phyloP scores from a whole-genome alignment of 371 early-diverging fungal genomes.

The Mucor racemosus region DNA sequence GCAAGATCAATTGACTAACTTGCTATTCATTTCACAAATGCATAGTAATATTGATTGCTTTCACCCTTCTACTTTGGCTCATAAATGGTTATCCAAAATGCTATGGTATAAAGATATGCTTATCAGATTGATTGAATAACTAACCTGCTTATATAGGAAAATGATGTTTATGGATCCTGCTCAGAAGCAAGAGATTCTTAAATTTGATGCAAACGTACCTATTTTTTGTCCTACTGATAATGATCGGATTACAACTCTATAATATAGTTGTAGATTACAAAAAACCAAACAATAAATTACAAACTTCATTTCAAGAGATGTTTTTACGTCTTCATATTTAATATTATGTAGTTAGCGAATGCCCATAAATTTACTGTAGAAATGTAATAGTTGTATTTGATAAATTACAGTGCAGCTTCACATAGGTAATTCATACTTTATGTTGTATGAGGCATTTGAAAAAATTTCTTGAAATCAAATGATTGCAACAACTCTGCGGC shows the following conservation, averaged over 20 bases:
- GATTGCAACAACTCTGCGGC: no score
- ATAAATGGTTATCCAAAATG: slow-evolving; percentile 38
- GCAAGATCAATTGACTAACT: neutral
- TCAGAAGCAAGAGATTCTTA: slow-evolving; percentile 11
- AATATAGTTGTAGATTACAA: neutral
- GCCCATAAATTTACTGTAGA: no score
- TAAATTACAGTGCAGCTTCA: no score
- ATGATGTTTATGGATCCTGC: slow-evolving; percentile 20
- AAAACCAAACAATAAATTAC: no score
- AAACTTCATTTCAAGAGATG: neutral
- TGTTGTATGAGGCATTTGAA: no score
- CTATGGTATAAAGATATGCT: slow-evolving; percentile 31
- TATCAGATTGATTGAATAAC: slow-evolving; percentile 5
- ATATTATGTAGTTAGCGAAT: neutral
- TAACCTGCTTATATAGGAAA: slow-evolving; percentile 19
- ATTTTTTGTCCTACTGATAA: slow-evolving; percentile 46
- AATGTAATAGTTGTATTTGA: no score
- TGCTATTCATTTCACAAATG: neutral
- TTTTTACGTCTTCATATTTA: neutral
- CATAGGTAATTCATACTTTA: no score
- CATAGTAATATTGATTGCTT: slow-evolving; percentile 41
- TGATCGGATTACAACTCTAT: slow-evolving; percentile 36
- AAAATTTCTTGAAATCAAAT: no score
- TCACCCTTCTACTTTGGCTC: slow-evolving; percentile 36
- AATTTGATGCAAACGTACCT: slow-evolving; percentile 23